phyloP scores from a whole-genome alignment of 140 eudicot genomes.

The Oenanthe javanica region DNA sequence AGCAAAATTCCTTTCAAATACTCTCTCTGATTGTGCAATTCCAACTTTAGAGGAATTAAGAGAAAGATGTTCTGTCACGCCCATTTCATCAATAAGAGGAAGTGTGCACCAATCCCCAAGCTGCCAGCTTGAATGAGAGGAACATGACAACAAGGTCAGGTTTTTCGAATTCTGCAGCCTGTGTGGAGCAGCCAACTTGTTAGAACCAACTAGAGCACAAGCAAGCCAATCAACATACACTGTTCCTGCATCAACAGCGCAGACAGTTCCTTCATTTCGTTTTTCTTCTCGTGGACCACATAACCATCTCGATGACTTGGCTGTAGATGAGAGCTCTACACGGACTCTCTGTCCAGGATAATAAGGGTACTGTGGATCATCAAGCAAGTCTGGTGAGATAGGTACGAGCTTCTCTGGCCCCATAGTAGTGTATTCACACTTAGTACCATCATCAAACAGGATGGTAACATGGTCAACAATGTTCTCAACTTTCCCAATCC shows the following conservation, averaged over 20 bases:
- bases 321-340: constrained; percentile 31
- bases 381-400: constrained; percentile 52
- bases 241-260: constrained; percentile 56
- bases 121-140: constrained; percentile 78
- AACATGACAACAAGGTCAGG: constrained; percentile 57
- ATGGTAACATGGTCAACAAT: constrained; percentile 50
- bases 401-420: constrained; percentile 50
- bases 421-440: constrained; percentile 36
- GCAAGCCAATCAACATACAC: constrained; percentile 76
- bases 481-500: constrained; percentile 78
- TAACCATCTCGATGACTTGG: constrained; percentile 58
- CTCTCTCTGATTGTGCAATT: constrained; percentile 11
- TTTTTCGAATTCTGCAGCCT: constrained; percentile 40
- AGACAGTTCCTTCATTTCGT: constrained; percentile 55
- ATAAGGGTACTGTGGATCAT: constrained; percentile 72
- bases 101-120: constrained; percentile 85
- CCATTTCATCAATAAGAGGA: constrained; percentile 17
- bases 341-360: constrained; percentile 87
- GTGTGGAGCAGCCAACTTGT: constrained; percentile 40
- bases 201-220: constrained; percentile 34
- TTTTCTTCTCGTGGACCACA: constrained; percentile 49
- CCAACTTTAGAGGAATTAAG: constrained; percentile 5
- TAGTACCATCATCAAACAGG: constrained; percentile 71
- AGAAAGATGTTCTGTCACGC: neutral
- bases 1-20: neutral